Conservation (phyloP, 2,329 filamentous ascomycete genomes). For the Xylariaceae sp. region DNA sequence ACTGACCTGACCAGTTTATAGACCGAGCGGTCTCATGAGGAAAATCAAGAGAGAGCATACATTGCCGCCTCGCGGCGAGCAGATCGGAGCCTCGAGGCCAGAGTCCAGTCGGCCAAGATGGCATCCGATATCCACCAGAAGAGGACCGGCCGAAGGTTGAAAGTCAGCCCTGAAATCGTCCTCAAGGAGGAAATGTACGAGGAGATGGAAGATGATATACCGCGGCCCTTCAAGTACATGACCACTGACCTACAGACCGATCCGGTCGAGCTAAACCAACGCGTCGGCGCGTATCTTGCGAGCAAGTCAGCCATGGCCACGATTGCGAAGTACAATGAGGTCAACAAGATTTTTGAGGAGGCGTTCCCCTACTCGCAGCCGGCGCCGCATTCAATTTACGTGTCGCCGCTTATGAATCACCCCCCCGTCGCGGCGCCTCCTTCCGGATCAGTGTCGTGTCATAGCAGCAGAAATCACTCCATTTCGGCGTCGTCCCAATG, state of each 20-base stretch:
- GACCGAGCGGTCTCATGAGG: constrained; percentile 72
- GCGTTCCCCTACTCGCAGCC: constrained; percentile 41
- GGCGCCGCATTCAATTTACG: constrained; percentile 29
- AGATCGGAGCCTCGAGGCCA: constrained; percentile 81
- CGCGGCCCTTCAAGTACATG: constrained; percentile 61
- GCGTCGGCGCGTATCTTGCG: constrained; percentile 48
- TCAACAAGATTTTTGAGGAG: constrained; percentile 45
- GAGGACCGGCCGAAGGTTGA: constrained; percentile 76
- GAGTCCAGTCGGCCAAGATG: constrained; percentile 79
- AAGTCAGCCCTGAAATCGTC: constrained; percentile 81
- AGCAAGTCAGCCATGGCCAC: constrained; percentile 43
- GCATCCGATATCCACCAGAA: constrained; percentile 90
- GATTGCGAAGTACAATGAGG: constrained; percentile 42
- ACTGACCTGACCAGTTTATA: constrained; percentile 34
- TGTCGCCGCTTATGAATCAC: constrained; percentile 26
- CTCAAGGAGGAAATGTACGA: constrained; percentile 94
- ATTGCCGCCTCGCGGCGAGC: constrained; percentile 85
- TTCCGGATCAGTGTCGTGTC: constrained; percentile 18
- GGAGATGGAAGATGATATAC: constrained; percentile 80
- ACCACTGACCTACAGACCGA: constrained; percentile 58
- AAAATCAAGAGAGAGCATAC: constrained; percentile 84
- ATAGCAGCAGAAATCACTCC: constrained; percentile 16
- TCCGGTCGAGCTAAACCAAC: constrained; percentile 57
- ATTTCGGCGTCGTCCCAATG: constrained; percentile 21
- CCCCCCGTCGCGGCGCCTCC: constrained; percentile 17